Percentiles rank a stretch among this genome's conserved stretches.
phyloP scores from a whole-genome alignment of 1,139 yeast species.

The Magnusiomyces magnusii region DNA sequence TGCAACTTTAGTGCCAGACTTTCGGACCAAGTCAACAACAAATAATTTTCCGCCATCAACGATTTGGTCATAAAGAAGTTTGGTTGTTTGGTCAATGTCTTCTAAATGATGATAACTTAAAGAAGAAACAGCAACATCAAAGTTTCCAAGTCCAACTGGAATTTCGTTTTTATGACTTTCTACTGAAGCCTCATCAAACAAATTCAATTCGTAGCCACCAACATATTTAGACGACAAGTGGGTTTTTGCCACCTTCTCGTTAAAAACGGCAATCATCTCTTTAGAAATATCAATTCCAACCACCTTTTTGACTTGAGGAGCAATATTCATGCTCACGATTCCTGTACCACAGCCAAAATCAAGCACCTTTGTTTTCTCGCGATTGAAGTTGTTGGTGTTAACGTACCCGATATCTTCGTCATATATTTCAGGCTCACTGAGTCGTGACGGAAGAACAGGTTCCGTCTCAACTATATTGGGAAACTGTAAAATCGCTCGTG shows the following conservation, averaged over 20 bases:
- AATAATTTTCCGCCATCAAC: conserved; percentile 24
- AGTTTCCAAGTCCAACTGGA: conserved; percentile 21
- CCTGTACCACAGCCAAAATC: conserved; percentile 33
- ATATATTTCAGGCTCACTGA: conserved; percentile 1
- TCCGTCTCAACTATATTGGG: conserved; percentile 6
- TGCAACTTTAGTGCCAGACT: background rate
- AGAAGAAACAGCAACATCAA: conserved; percentile 27
- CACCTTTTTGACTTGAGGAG: conserved; percentile 22
- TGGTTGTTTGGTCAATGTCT: conserved; percentile 22
- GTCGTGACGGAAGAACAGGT: background rate
- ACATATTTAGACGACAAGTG: conserved; percentile 22
- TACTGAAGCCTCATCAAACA: conserved; percentile 16
- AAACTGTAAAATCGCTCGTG: conserved; percentile 14
- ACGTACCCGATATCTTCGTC: background rate
- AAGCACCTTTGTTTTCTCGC: conserved; percentile 21
- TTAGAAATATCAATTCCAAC: conserved; percentile 30
- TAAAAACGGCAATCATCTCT: conserved; percentile 25
- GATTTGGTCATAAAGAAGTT: conserved; percentile 19
- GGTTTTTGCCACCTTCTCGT: conserved; percentile 22
- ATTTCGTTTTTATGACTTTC: conserved; percentile 19
- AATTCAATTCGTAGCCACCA: conserved; percentile 20
- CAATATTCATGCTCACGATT: conserved; percentile 24
- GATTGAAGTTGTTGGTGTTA: background rate
- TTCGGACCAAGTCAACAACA: conserved; percentile 22
- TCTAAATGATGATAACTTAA: conserved; percentile 29